Evolutionary conservation across 768 basidiomycete species (phyloP).

Genomic region (Lactarius sanguifluus): DNA sequence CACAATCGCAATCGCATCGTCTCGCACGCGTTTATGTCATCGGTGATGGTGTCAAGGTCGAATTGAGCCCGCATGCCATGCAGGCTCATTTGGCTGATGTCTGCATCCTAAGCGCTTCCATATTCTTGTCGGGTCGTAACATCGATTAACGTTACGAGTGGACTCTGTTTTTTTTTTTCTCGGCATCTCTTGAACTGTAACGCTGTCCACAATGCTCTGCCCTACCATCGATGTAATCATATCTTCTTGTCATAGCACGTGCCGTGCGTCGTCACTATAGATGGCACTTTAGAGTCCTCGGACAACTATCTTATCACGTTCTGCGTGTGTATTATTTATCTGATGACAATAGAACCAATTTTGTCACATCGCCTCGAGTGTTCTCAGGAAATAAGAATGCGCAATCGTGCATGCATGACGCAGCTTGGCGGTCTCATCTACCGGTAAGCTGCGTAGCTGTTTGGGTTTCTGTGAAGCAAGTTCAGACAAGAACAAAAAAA

Average conservation of each 20-base stretch:
- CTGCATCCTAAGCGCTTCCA: constrained; percentile 28
- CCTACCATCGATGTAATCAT: background rate
- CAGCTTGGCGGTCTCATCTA: constrained; percentile 27
- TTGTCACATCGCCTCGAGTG: constrained; percentile 22
- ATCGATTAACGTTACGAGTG: constrained; percentile 18
- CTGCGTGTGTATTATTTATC: constrained; percentile 7
- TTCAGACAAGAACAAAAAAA: background rate
- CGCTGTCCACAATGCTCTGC: background rate
- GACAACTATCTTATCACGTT: constrained; percentile 1
- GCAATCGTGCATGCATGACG: constrained; percentile 23
- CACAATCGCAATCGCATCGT: constrained; percentile 14
- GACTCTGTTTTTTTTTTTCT: background rate
- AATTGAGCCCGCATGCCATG: constrained; percentile 27
- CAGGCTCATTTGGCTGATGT: constrained; percentile 26
- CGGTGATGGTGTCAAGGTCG: constrained; percentile 25
- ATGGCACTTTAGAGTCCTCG: background rate
- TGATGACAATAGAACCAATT: background rate
- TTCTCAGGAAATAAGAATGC: constrained; percentile 27
- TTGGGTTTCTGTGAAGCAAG: constrained; percentile 13
- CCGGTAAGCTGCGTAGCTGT: constrained; percentile 20
- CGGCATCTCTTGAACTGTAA: background rate
- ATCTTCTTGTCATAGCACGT: background rate
- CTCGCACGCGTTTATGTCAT: constrained; percentile 21
- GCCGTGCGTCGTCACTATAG: background rate
- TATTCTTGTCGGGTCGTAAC: constrained; percentile 28